Evolutionary conservation across 1,284 basidiomycete species (phyloP).

Genomic region (Marasmius tenuissimus): DNA sequence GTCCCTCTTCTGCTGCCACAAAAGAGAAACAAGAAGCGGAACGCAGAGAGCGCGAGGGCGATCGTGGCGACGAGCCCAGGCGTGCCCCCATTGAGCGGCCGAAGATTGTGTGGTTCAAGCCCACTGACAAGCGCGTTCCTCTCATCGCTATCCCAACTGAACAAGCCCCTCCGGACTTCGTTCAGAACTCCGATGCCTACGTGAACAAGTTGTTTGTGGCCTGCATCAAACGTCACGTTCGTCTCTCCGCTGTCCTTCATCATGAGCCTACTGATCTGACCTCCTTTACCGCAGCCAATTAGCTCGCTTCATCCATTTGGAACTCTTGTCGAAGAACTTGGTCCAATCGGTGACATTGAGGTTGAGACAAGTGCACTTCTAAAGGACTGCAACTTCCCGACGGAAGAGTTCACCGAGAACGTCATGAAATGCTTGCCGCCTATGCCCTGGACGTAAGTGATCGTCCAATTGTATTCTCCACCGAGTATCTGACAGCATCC

Average conservation of each 20-base stretch:
- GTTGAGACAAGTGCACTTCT: slow-evolving; percentile 97
- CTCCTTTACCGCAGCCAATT: slow-evolving; percentile 58
- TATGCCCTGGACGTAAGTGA: slow-evolving; percentile 84
- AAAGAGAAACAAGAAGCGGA: slow-evolving; percentile 99
- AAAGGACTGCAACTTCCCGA: slow-evolving; percentile 98
- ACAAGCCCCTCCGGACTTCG: slow-evolving; percentile 95
- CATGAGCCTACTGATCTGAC: slow-evolving; percentile 12
- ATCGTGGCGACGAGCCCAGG: slow-evolving; percentile 79
- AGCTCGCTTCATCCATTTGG: slow-evolving; percentile 99
- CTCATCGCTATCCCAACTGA: slow-evolving; percentile 99
- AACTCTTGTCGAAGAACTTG: slow-evolving; percentile 96
- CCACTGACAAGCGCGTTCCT: slow-evolving; percentile 98
- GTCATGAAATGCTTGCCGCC: slow-evolving; percentile 97
- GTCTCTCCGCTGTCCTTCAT: slow-evolving; percentile 25
- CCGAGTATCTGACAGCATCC: slow-evolving; percentile 7
- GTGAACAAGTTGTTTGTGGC: slow-evolving; percentile 93
- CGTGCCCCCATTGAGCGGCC: slow-evolving; percentile 82
- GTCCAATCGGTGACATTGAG: slow-evolving; percentile 97
- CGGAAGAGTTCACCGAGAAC: slow-evolving; percentile 89
- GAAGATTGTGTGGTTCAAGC: slow-evolving; percentile 99
- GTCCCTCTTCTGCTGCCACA: slow-evolving; percentile 96
- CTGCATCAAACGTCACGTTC: slow-evolving; percentile 94
- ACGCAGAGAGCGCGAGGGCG: slow-evolving; percentile 92
- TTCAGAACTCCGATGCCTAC: slow-evolving; percentile 92
- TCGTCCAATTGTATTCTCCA: slow-evolving; percentile 6